Evolutionary conservation across 768 basidiomycete genomes (phyloP).

Genomic region (Termitomyces sp.): DNA sequence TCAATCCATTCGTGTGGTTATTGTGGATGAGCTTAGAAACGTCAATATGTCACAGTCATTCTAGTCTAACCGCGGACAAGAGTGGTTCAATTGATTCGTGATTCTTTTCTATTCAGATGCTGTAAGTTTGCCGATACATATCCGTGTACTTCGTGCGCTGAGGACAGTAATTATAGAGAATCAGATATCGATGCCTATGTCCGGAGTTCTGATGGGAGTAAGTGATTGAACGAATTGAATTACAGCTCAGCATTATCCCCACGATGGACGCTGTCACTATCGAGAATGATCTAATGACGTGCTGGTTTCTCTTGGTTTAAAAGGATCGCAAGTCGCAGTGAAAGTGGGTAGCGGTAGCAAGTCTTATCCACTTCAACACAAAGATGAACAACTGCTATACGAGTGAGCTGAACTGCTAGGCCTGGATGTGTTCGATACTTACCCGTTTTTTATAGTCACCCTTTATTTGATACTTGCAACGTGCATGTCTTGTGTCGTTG

Average conservation of each 20-base stretch:
- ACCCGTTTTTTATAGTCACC: background rate
- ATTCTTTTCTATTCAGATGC: background rate
- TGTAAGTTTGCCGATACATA: background rate
- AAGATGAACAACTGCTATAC: background rate
- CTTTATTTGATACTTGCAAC: conserved; percentile 7
- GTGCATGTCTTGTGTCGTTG: conserved; percentile 5
- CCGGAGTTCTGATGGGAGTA: background rate
- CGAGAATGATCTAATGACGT: background rate
- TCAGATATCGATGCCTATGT: background rate
- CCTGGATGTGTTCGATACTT: background rate
- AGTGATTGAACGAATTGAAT: background rate
- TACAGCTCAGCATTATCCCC: background rate
- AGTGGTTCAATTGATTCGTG: background rate
- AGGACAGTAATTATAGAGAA: background rate
- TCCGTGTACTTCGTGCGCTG: background rate
- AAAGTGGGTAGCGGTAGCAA: background rate
- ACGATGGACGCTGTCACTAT: background rate
- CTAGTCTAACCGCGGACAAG: background rate
- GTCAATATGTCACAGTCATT: background rate
- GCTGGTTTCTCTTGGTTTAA: background rate
- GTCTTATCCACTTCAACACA: background rate
- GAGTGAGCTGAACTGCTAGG: background rate
- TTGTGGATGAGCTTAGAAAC: background rate
- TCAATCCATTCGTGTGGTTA: background rate
- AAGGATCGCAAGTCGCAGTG: background rate